A percentile compares a stretch with the other conserved stretches of the same genome.
Evolutionary conservation across 2,329 filamentous ascomycete genomes (phyloP).

Genomic region (Hypoxylon sp.): DNA sequence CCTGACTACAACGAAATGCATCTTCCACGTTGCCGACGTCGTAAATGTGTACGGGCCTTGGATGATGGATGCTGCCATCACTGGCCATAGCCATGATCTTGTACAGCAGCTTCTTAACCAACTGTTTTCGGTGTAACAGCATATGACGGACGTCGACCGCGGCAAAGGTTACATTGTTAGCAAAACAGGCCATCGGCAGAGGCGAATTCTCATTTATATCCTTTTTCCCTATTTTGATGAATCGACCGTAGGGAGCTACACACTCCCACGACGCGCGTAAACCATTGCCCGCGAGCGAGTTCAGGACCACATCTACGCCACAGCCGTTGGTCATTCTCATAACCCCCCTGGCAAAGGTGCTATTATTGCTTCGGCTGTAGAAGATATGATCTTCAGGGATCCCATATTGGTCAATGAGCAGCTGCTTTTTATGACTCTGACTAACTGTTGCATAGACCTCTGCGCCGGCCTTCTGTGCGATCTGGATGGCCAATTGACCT

Average conservation of each 20-base stretch:
- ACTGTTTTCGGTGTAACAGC: neutral
- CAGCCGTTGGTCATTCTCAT: conserved; percentile 10
- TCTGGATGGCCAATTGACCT: conserved; percentile 5
- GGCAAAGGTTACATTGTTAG: conserved; percentile 3
- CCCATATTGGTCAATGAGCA: neutral
- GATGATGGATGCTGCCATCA: neutral
- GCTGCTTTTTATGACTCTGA: neutral
- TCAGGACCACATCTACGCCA: conserved; percentile 34
- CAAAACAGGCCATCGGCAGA: conserved; percentile 13
- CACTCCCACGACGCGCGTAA: conserved; percentile 14
- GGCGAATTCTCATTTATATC: conserved; percentile 45
- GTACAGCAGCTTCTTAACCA: neutral
- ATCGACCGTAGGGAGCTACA: conserved; percentile 11
- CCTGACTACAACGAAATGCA: conserved; percentile 25
- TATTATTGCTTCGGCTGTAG: conserved; percentile 25
- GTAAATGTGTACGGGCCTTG: conserved; percentile 8
- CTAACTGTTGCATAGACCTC: conserved; percentile 11
- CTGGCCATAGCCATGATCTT: neutral
- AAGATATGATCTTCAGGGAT: conserved; percentile 25
- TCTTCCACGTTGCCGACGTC: conserved; percentile 3
- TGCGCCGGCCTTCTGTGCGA: conserved; percentile 2
- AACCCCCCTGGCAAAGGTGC: conserved; percentile 20
- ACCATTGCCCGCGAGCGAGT: conserved; percentile 18
- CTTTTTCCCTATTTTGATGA: conserved; percentile 47
- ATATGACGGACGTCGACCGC: conserved; percentile 24